Evolutionary conservation across 2,329 filamentous ascomycete species (phyloP).

Genomic region (Dendrostoma leiphaemia): DNA sequence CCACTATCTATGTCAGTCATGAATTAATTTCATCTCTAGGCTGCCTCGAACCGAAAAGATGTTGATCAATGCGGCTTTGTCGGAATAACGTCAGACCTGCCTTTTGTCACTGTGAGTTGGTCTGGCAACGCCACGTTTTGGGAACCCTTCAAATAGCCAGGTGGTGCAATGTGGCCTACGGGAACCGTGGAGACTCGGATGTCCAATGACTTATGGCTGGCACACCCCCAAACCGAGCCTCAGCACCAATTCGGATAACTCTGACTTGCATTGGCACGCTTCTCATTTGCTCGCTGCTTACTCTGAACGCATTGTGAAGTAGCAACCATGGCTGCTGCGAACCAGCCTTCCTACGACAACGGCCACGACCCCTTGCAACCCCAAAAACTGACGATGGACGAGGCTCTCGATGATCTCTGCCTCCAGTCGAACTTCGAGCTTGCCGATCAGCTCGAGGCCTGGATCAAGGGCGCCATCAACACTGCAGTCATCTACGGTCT

Average conservation of each 20-base stretch:
- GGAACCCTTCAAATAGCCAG: neutral
- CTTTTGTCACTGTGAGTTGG: neutral
- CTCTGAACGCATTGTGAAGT: too few relatives aligned
- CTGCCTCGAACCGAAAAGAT: neutral
- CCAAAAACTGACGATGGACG: neutral
- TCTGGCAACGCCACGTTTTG: neutral
- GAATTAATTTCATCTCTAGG: neutral
- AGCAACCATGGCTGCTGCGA: too few relatives aligned
- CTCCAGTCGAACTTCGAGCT: neutral
- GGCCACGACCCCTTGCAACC: too few relatives aligned
- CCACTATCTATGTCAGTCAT: neutral
- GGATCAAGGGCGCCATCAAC: neutral
- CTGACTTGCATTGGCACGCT: too few relatives aligned
- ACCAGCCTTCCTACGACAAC: too few relatives aligned
- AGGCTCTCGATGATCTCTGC: neutral
- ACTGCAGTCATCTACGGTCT: constrained; percentile 20
- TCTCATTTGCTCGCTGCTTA: too few relatives aligned
- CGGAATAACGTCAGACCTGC: neutral
- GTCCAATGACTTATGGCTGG: too few relatives aligned
- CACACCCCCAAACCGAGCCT: too few relatives aligned
- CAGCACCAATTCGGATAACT: too few relatives aligned
- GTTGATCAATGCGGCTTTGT: neutral
- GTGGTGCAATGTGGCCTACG: neutral
- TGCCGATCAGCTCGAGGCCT: neutral
- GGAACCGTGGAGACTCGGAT: too few relatives aligned